phyloP scores from a whole-genome alignment of 2,329 filamentous ascomycete species.

The Sordariomycetes sp. region DNA sequence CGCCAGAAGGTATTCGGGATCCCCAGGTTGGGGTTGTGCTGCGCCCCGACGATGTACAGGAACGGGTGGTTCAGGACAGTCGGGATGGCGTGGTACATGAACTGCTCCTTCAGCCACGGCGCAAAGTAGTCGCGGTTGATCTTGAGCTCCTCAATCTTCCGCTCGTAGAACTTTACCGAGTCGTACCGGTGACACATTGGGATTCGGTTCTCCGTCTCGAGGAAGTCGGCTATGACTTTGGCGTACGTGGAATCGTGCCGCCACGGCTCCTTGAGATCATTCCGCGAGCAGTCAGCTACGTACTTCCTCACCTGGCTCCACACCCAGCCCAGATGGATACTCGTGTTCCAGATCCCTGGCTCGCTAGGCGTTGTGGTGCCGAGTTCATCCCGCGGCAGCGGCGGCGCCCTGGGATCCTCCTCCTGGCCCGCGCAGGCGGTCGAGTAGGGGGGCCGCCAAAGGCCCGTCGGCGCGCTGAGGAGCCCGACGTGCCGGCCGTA shows the following conservation, averaged over 20 bases:
- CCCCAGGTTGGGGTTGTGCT: constrained; percentile 34
- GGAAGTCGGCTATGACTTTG: constrained; percentile 33
- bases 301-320: constrained; percentile 33
- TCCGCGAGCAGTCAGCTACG: constrained; percentile 31
- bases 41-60: constrained; percentile 35
- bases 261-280: constrained; percentile 32
- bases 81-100: constrained; percentile 36
- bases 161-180: constrained; percentile 36
- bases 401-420: constrained; percentile 22
- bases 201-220: constrained; percentile 33
- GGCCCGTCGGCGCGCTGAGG: constrained; percentile 24
- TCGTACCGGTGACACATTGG: constrained; percentile 38
- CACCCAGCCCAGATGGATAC: constrained; percentile 33
- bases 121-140: constrained; percentile 33
- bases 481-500: constrained; percentile 32
- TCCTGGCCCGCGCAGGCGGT: constrained; percentile 11
- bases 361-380: constrained; percentile 22
- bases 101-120: constrained; percentile 37
- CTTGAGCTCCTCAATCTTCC: constrained; percentile 28
- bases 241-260: constrained; percentile 36
- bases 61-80: constrained; percentile 39
- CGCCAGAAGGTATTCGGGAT: constrained; percentile 42
- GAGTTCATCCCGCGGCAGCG: constrained; percentile 27
- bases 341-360: constrained; percentile 35
- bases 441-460: constrained; percentile 21